Base-by-base conservation (phyloP, 2,329 filamentous ascomycete species). In the Fusarium graminum region DNA sequence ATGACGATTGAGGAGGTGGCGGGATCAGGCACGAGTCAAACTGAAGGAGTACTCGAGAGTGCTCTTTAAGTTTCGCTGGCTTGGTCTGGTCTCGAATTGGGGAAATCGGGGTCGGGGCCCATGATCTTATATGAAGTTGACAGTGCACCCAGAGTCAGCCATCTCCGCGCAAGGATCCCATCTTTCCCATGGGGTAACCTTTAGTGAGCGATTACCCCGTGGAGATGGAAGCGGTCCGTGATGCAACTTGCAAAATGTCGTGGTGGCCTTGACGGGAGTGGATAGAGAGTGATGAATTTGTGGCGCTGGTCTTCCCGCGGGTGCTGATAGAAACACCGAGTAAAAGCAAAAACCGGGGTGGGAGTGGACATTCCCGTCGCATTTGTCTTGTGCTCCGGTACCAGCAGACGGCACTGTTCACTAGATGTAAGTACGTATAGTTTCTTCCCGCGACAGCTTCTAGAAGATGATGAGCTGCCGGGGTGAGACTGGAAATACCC, bases 141-240 rank as follows among this genome's bases (percentile, higher is more conserved):
- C 39, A 9, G 17, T 36, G 16, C 34, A 22, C 13, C 16, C 34
- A 32, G 19, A 13, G 22, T 36, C 49, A 11, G 28, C 55, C 25
- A 50, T 42, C 16, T 19, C 28, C 4, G 12, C 28, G 42, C 38
- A 52, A 30, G 45, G n/a, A 38, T n/a, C 16, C 19, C 39, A 16
- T 45, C 30, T 52, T 45, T 38, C 56, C 56, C 56, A 57, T 59
- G 52, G 56, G 56, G 56, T 58, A 56, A 56, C 46, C n/a, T 29
- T 47, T 40, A 19, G 12, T 17, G 41, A 45, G 36, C 32, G 32
- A 34, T 38, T 50, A 59, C 54, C 56, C 56, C 54, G 34, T 59
- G 54, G 54, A 59, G 54, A 44, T 51, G 57, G 12, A 17, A 7
- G 26, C 38, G 26, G 30, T 29, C 25, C 17, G 28, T 12, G 19